These are phyloP conservation scores for Arctostaphylos glauca DNA, from an alignment of 148 eudicot genomes.

Conservation along the genomic window DNA sequence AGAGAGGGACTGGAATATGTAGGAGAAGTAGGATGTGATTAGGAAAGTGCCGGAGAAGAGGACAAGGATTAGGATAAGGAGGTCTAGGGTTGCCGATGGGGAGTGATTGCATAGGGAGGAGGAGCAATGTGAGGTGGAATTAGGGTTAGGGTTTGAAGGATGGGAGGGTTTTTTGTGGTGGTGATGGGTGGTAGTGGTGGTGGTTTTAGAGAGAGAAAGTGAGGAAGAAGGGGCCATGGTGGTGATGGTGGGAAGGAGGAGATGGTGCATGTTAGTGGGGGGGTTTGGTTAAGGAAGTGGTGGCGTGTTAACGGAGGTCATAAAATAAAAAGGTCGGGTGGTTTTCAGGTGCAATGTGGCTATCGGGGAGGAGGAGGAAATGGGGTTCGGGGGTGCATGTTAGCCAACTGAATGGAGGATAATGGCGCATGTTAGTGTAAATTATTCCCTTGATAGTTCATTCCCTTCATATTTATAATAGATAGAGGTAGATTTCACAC, in stretches of 20 bases:
- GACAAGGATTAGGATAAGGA: constrained; percentile 70
- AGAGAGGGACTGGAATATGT: constrained; percentile 66
- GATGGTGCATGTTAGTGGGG: neutral
- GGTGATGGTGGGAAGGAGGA: constrained; percentile 8
- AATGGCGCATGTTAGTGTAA: neutral
- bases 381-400: neutral
- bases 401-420: neutral
- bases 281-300: neutral
- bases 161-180: constrained; percentile 17
- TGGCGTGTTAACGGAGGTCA: neutral
- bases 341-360: neutral
- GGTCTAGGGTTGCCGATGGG: constrained; percentile 71
- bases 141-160: constrained; percentile 26
- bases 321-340: neutral
- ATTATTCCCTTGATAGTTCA: no score
- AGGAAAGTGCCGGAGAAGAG: constrained; percentile 76
- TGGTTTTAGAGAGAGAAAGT: constrained; percentile 19
- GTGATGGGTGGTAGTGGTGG: neutral
- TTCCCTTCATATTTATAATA: no score
- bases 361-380: neutral
- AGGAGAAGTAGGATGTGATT: constrained; percentile 66
- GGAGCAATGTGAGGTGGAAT: constrained; percentile 11
- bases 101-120: constrained; percentile 50
- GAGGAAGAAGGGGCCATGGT: constrained; percentile 23
- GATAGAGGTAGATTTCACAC: no score